Evolutionary conservation across 257 asterid species (phyloP), one percentile per base, ranked within the genome.

Genomic region (Apocynum venetum): DNA sequence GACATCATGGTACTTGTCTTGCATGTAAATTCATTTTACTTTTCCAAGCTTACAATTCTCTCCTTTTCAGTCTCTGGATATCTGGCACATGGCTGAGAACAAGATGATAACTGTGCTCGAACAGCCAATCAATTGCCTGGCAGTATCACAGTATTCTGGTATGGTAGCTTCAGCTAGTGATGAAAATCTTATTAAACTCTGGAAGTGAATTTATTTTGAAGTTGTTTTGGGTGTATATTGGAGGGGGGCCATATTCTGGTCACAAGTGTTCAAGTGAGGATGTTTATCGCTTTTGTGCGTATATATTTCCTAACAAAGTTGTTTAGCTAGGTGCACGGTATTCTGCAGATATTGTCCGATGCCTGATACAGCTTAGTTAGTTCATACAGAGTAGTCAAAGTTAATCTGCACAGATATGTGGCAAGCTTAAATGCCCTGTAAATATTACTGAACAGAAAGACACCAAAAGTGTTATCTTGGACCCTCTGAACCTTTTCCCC

Each of bases 81-180:
- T 85, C 46, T 85, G 88, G 88, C 60, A 85, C 61, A 67, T 85
- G 83, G 75, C 86, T 40, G 88, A 80, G 66, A 80, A 82, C 80
- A 85, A 85, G 78, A 72, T 63, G 79, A 56, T 77, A 80, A 82
- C 79, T 8, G 57, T 66, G 36, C 74, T 74, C 35, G 78, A 52
- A 64, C 84, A 73, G 25, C 82, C 83, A 44, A 77, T 67, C 31
- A 44, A 35, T 47, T 43, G 67, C 19, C 76, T 85, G 80, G 84
- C 88, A 2, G 84, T 69, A 11, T 78, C 84, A 2, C 59, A 6
- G 31, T 20, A 20, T 20, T 15, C 81, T 25, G 83, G 86, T 64
- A 57, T 80, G 78, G 78, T 85, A 31, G 88, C 88, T 71, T 82
- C 88, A 38, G 86, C 80, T 11, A 43, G 75, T 55, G 77, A 79